These are phyloP conservation scores for Cryptococcus floricola DNA, from an alignment of 1,284 basidiomycete species.

Conservation along the genomic window DNA sequence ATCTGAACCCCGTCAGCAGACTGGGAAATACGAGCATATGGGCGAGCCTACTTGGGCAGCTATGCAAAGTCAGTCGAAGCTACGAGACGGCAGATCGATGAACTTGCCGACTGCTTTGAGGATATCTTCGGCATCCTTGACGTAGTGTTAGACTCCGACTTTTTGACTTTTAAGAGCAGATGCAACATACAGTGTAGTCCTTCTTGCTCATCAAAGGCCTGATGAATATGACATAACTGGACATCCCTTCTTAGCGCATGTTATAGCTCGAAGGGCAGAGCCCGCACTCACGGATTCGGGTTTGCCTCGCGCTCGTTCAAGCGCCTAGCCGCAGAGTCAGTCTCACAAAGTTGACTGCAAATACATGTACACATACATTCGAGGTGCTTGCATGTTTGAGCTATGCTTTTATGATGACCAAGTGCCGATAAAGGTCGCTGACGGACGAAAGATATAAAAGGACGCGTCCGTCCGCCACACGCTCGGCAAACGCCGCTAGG, in stretches of 20 bases:
- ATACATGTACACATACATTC: conserved; percentile 15
- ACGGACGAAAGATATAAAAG: not conserved
- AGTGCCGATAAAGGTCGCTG: not conserved
- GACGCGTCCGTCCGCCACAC: conserved; percentile 5
- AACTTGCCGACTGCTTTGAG: conserved; percentile 43
- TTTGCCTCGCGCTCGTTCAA: conserved; percentile 43
- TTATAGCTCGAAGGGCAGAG: not conserved
- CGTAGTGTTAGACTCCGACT: not conserved
- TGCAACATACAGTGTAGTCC: conserved; percentile 27
- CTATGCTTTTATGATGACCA: not conserved
- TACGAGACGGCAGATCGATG: not conserved
- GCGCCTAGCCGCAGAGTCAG: conserved; percentile 18
- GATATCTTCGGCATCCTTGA: conserved; percentile 41
- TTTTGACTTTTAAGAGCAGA: not conserved
- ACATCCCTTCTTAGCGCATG: not conserved
- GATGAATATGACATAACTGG: conserved; percentile 45
- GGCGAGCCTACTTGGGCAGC: conserved; percentile 22
- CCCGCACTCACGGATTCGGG: conserved; percentile 36
- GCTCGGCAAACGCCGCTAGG: conserved; percentile 16
- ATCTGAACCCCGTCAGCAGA: conserved; percentile 22
- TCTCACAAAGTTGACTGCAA: not conserved
- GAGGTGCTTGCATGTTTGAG: conserved; percentile 26
- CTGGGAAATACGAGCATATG: not conserved
- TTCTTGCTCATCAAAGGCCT: conserved; percentile 30
- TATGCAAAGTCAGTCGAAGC: not conserved